Conservation (phyloP, 495 filamentous ascomycete species). For the Hamigera avellanea region DNA sequence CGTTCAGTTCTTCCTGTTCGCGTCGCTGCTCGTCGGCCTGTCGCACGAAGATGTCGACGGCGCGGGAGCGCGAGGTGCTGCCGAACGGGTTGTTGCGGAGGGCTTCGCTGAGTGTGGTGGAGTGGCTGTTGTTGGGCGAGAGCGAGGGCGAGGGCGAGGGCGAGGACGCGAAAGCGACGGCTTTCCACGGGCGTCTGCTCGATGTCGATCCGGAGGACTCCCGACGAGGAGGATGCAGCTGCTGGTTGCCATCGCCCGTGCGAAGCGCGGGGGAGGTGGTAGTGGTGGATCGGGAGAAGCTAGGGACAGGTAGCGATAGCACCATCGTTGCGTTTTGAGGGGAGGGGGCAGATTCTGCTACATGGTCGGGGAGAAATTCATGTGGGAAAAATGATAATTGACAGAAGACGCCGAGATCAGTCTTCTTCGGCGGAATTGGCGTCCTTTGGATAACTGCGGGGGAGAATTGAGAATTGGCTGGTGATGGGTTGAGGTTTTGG, state of each 20-base stretch:
- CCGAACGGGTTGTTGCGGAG: slow-evolving; percentile 36
- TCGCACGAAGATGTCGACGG: slow-evolving; percentile 7
- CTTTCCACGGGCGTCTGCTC: slow-evolving; percentile 7
- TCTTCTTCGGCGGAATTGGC: too few species aligned
- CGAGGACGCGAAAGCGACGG: slow-evolving; percentile 3
- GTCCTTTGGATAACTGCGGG: too few species aligned
- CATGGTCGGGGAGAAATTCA: slow-evolving; percentile 15
- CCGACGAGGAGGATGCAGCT: slow-evolving; percentile 9
- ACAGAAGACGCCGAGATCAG: not conserved
- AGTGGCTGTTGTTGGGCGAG: slow-evolving; percentile 11
- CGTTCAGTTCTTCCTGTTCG: slow-evolving; percentile 60
- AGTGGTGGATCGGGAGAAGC: slow-evolving; percentile 26
- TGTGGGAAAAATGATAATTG: not conserved
- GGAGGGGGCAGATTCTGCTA: slow-evolving; percentile 15
- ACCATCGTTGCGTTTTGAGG: slow-evolving; percentile 27
- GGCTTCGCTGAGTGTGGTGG: slow-evolving; percentile 28
- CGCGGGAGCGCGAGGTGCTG: slow-evolving; percentile 20
- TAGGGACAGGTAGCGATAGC: slow-evolving; percentile 30
- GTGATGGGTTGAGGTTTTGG: too few species aligned
- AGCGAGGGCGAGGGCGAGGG: too few species aligned
- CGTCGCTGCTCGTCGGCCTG: slow-evolving; percentile 18
- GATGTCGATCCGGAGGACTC: slow-evolving; percentile 10
- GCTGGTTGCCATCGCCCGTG: slow-evolving; percentile 6
- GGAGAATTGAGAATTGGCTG: too few species aligned
- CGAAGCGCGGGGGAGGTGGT: slow-evolving; percentile 18